Evolutionary conservation across 2,329 filamentous ascomycete species (phyloP).

Genomic region (Stachybotrys chartarum): DNA sequence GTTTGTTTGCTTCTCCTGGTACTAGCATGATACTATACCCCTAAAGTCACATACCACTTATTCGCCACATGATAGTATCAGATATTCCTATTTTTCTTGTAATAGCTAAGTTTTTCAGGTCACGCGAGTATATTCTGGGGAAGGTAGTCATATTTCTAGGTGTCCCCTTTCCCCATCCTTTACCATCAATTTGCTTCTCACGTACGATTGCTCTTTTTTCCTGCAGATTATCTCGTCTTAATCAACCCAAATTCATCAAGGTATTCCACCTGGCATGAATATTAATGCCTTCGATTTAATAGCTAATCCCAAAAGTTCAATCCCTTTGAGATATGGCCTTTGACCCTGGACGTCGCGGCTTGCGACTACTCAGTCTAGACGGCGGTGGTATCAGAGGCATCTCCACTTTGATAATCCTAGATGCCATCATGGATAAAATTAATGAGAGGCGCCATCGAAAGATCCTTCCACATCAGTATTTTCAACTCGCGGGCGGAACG

Average conservation of each 20-base stretch:
- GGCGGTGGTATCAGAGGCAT: neutral
- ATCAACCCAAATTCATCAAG: neutral
- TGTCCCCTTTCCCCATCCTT: too few species aligned
- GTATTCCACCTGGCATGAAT: neutral
- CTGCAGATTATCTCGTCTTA: neutral
- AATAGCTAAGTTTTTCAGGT: too few species aligned
- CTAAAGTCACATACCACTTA: too few species aligned
- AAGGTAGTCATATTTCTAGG: too few species aligned
- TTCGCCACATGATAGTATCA: too few species aligned
- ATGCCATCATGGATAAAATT: neutral
- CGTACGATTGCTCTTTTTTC: neutral
- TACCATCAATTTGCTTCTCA: too few species aligned
- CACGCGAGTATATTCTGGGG: too few species aligned
- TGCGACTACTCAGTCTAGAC: neutral
- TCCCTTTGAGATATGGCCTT: neutral
- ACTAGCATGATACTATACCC: too few species aligned
- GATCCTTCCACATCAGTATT: neutral
- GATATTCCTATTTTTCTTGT: too few species aligned
- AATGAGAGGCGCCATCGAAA: neutral
- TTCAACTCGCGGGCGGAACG: neutral
- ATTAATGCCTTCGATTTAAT: neutral
- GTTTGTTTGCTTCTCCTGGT: too few species aligned
- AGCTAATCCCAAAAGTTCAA: neutral
- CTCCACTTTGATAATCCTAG: neutral
- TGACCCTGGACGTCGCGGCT: neutral